Conservation (phyloP, 805 yeast species). For the Teunomyces lycoperdinae region DNA sequence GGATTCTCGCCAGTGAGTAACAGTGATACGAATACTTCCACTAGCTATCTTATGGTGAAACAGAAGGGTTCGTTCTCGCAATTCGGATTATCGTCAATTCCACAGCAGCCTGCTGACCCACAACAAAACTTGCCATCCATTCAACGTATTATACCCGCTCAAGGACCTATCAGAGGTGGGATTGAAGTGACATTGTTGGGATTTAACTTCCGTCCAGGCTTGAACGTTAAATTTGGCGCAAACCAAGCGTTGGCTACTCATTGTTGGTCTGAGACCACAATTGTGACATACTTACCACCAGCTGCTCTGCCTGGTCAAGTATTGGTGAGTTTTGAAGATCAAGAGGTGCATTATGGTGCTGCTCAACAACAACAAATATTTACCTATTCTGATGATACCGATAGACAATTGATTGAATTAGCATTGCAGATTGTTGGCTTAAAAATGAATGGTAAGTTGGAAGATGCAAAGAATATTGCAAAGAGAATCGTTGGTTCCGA, state of each 20-base stretch:
- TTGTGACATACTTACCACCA: constrained; percentile 92
- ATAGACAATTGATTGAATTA: constrained; percentile 87
- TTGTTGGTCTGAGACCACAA: constrained; percentile 94
- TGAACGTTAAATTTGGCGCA: constrained; percentile 83
- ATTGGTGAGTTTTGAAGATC: constrained; percentile 72
- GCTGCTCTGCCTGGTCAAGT: constrained; percentile 89
- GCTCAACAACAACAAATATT: constrained; percentile 58
- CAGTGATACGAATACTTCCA: constrained; percentile 40
- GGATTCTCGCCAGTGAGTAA: constrained; percentile 46
- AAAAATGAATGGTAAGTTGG: constrained; percentile 93
- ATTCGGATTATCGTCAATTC: constrained; percentile 9
- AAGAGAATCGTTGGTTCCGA: constrained; percentile 79
- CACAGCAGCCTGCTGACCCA: constrained; percentile 7
- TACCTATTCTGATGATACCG: constrained; percentile 93
- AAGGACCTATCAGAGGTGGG: constrained; percentile 96
- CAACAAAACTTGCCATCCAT: constrained; percentile 49
- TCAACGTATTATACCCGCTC: constrained; percentile 89
- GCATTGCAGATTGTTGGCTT: constrained; percentile 96
- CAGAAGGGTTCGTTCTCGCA: constrained; percentile 4
- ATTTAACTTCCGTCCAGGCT: constrained; percentile 77
- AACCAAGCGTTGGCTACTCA: constrained; percentile 79
- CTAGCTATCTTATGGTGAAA: constrained; percentile 8
- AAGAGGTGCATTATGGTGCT: constrained; percentile 33
- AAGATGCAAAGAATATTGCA: constrained; percentile 93
- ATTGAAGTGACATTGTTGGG: constrained; percentile 92